phyloP scores from a whole-genome alignment of 768 basidiomycete genomes.

The Auricularia auricula-judae region DNA sequence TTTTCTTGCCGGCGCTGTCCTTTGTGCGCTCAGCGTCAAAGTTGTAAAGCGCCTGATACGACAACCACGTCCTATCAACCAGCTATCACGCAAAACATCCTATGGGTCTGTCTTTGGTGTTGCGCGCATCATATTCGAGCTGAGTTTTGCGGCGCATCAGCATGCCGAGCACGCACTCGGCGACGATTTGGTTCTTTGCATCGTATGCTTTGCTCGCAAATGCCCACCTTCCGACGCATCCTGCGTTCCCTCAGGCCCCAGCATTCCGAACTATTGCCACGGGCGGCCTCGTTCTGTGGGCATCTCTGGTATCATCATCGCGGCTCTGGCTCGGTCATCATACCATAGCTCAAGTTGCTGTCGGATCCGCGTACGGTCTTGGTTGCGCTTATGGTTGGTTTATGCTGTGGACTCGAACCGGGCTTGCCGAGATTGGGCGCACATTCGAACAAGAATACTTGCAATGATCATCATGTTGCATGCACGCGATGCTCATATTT shows the following conservation, averaged over 20 bases:
- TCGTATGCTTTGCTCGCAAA: conserved; percentile 50
- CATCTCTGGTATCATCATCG: conserved; percentile 45
- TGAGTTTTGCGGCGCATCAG: conserved; percentile 23
- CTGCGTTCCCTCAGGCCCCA: conserved; percentile 31
- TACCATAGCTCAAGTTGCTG: conserved; percentile 56
- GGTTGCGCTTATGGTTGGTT: conserved; percentile 47
- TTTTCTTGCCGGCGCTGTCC: conserved; percentile 45
- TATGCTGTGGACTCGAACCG: conserved; percentile 33
- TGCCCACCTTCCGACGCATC: conserved; percentile 46
- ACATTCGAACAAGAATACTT: not conserved
- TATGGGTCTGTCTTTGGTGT: conserved; percentile 47
- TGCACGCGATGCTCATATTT: no score
- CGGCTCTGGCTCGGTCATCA: conserved; percentile 71
- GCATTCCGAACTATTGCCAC: conserved; percentile 33
- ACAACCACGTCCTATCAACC: conserved; percentile 46
- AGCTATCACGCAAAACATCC: conserved; percentile 33
- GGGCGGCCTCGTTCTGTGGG: conserved; percentile 43
- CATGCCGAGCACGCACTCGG: conserved; percentile 80
- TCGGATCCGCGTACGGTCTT: conserved; percentile 45
- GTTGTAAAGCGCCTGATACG: conserved; percentile 44
- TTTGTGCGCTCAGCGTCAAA: conserved; percentile 41
- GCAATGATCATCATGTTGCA: not conserved
- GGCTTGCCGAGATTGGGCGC: not conserved
- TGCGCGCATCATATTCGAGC: not conserved
- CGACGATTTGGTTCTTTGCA: conserved; percentile 53